A percentile compares a stretch with the other conserved stretches of the same genome.
These are phyloP conservation scores for Hypocrella siamensis DNA, from an alignment of 2,329 filamentous ascomycete species.

Conservation along the genomic window DNA sequence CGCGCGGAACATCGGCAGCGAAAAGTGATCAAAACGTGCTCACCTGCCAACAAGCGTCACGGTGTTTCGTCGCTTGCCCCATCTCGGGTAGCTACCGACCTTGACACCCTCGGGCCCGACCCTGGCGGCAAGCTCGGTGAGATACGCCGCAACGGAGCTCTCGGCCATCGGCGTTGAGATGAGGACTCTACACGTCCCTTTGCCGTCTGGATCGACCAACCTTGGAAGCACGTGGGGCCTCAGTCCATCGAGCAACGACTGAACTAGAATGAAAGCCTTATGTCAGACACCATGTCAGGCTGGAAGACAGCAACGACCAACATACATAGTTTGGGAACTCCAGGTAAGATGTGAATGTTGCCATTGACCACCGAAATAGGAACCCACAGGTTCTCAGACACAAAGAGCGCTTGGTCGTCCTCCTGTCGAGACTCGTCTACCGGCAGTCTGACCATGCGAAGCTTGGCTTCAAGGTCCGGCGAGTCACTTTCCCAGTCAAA, in stretches of 20 bases:
- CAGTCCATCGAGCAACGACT: slow-evolving; percentile 60
- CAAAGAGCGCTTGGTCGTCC: slow-evolving; percentile 63
- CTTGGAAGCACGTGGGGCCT: slow-evolving; percentile 57
- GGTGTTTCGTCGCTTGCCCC: slow-evolving; percentile 76
- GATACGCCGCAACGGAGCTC: slow-evolving; percentile 67
- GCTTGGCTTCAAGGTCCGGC: slow-evolving; percentile 60
- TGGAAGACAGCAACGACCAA: slow-evolving; percentile 2
- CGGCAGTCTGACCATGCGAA: slow-evolving; percentile 83
- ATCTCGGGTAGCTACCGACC: slow-evolving; percentile 87
- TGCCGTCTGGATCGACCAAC: slow-evolving; percentile 63
- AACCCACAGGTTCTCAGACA: slow-evolving; percentile 74
- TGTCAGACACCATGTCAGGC: not conserved
- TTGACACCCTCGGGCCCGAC: slow-evolving; percentile 69
- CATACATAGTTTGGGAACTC: slow-evolving; percentile 66
- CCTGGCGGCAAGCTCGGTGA: slow-evolving; percentile 62
- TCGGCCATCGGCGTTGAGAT: slow-evolving; percentile 81
- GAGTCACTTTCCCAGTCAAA: slow-evolving; percentile 80
- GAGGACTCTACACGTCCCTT: slow-evolving; percentile 62
- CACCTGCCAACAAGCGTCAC: slow-evolving; percentile 67
- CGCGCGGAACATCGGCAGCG: not conserved
- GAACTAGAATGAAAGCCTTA: slow-evolving; percentile 37
- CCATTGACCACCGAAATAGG: slow-evolving; percentile 79
- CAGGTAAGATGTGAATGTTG: slow-evolving; percentile 85
- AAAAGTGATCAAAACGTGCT: not conserved
- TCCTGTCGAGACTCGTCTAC: slow-evolving; percentile 50